Evolutionary conservation across 192 early-diverging fungal genomes (phyloP).

Genomic region (Coemansia sp.): DNA sequence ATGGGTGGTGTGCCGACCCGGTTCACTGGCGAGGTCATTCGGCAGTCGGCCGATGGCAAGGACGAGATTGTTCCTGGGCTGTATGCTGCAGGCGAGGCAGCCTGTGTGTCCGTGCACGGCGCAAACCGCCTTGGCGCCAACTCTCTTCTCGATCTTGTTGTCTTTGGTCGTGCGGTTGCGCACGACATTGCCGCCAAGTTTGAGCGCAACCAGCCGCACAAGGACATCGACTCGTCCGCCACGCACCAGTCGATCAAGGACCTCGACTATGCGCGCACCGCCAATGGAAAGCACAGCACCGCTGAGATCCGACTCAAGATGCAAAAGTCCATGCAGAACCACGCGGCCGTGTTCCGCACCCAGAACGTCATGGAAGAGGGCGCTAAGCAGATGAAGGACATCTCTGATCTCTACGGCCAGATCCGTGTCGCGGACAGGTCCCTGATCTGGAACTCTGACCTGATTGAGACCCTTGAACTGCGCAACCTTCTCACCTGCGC

Average conservation of each 20-base stretch:
- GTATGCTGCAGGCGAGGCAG: constrained; percentile 98
- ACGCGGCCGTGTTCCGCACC: constrained; percentile 98
- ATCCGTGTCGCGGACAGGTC: constrained; percentile 88
- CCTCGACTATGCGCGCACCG: constrained; percentile 91
- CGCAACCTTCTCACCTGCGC: constrained; percentile 97
- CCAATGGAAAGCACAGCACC: constrained; percentile 77
- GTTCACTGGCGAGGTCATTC: constrained; percentile 96
- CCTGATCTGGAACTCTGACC: constrained; percentile 98
- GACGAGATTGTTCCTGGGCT: constrained; percentile 94
- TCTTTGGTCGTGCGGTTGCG: constrained; percentile 96
- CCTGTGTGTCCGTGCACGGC: constrained; percentile 97
- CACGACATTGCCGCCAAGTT: constrained; percentile 92
- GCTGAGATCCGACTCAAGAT: constrained; percentile 89
- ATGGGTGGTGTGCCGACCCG: too few relatives aligned
- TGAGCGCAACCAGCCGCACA: constrained; percentile 85
- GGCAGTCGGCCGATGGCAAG: constrained; percentile 72
- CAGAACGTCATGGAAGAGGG: constrained; percentile 88
- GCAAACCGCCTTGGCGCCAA: constrained; percentile 98
- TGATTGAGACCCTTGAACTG: constrained; percentile 95
- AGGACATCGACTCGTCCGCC: constrained; percentile 78
- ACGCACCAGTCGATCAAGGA: constrained; percentile 91
- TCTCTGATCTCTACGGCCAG: constrained; percentile 78
- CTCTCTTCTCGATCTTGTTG: constrained; percentile 96
- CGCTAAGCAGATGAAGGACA: constrained; percentile 80
- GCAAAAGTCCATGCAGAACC: constrained; percentile 98